Evolutionary conservation across 2,329 filamentous ascomycete species (phyloP), one percentile per base, ranked within the genome.

Genomic region (Penicillium vulpinum): DNA sequence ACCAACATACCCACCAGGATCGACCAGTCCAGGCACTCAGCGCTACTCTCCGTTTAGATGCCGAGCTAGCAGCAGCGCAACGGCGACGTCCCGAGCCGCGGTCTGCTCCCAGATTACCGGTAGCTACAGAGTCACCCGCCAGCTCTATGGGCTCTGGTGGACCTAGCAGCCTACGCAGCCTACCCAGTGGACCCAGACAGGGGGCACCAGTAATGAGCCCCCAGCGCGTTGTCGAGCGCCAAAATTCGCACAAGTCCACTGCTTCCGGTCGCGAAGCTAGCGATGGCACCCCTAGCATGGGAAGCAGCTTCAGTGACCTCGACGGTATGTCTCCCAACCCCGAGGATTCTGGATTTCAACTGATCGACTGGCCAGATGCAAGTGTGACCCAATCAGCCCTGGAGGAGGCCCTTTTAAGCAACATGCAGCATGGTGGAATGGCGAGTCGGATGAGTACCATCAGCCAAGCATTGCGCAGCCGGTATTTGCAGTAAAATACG

Each of bases 321-420:
- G 85, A 88, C 67, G 83, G 84, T 83, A 72, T 56, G 70, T 58
- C 24, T 15, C 15, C 10, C 26, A 21, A 38, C 2, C 35, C 35
- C 21, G 21, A 28, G 16, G 28, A 52, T 18, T 22, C 35, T 18
- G 40, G 21, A 22, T 53, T 18, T 26, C 7, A 29, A 24, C 43
- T 55, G 28, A 47, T 49, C 18, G 15, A 31, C 9, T 16, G 4
- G 38, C n/a, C 21, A 83, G 84, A 85, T 74, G 80, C 84, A 8
- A 85, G 84, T 59, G 82, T 88, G 22, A 87, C 85, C 50, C 84
- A 87, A 65, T 86, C 83, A 15, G 85, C 85, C 3, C 73, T 88
- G 26, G 85, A 88, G 65, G 85, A 88, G 62, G 85, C 85, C 6
- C 72, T 87, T 40, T 71, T 87, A 61, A 86, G 83, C 64, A 84